Conservation (phyloP, 176 grass and related monocot species). For the Bolboschoenus planiculmis region DNA sequence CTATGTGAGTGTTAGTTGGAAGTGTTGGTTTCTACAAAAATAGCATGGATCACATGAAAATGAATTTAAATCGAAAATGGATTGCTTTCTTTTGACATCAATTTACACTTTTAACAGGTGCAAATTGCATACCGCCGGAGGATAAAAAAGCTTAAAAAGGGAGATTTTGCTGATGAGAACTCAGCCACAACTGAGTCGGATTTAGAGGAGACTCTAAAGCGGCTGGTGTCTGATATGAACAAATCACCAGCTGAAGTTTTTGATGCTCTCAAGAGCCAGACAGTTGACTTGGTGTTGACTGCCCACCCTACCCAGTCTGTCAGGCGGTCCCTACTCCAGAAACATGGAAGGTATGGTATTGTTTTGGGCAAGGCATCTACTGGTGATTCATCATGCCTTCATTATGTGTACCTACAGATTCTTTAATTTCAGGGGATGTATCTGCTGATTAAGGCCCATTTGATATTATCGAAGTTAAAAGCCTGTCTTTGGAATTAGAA, state of each 20-base stretch:
- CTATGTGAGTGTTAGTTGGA: background rate
- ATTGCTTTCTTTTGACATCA: background rate
- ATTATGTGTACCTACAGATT: background rate
- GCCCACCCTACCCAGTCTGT: slow-evolving; percentile 95
- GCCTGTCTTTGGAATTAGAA: background rate
- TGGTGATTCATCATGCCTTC: background rate
- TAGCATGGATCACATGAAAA: background rate
- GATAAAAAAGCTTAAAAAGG: slow-evolving; percentile 79
- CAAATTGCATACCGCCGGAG: slow-evolving; percentile 75
- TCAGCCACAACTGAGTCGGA: slow-evolving; percentile 86
- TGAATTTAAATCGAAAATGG: background rate
- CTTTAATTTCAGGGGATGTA: background rate
- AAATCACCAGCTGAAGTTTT: slow-evolving; percentile 75
- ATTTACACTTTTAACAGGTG: slow-evolving; percentile 23
- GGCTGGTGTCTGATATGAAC: slow-evolving; percentile 53
- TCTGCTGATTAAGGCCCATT: background rate
- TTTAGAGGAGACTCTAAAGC: slow-evolving; percentile 82
- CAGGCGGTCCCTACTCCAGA: slow-evolving; percentile 82
- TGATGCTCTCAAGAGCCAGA: slow-evolving; percentile 85
- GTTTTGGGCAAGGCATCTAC: background rate
- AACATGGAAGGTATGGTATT: slow-evolving; percentile 73
- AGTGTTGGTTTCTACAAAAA: background rate
- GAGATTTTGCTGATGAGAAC: slow-evolving; percentile 85
- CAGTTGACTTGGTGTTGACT: slow-evolving; percentile 81
- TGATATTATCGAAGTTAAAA: background rate